Evolutionary conservation across 768 basidiomycete genomes (phyloP), one percentile per base, ranked within the genome.

Genomic region (Leccinum uliginosum): DNA sequence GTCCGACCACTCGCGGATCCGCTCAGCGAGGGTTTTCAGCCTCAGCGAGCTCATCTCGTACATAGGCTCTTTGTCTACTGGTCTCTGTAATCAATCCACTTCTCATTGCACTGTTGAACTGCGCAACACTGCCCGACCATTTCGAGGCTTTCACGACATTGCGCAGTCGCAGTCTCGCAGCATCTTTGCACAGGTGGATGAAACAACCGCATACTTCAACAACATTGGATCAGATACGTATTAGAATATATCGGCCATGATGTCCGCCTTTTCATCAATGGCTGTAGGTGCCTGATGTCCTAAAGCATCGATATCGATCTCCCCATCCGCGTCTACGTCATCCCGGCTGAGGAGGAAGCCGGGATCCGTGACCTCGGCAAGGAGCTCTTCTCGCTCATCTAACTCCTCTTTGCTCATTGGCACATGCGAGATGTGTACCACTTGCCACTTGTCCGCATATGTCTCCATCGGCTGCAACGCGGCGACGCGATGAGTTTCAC

Each of bases 371-470:
- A 93, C 89, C 68, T 92, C 89, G 0, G 89, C 86, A 56, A 89
- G 74, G 1, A 84, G 81, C 55, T 91, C 89, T 56, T 85, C 82
- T n/a, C 89, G 83, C 67, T 93, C 91, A 1, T 84, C 83, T 57
- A 83, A 78, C 63, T 93, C 88, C 54, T 90, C 89, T 54, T 80
- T 78, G 62, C 80, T 83, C 80, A 91, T 87, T 3, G 81, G 77
- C 26, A 80, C 76, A 66, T 91, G 89, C 40, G 82, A 79, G 50
- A 92, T 78, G 32, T 86, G 82, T 52, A 93, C 87, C 47, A 89
- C 75, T 63, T 90, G 82, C 89, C 91, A 92, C 65, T 92, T 91
- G 69, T 91, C 87, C 54, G 79, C 77, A 63, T 90, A 89, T 55
- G 84, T 75, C 57, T 92, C 89, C 67, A 84, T 83, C 29, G 75